Base-by-base conservation (phyloP, 1,284 basidiomycete genomes). In the Leccinum pachyderme region DNA sequence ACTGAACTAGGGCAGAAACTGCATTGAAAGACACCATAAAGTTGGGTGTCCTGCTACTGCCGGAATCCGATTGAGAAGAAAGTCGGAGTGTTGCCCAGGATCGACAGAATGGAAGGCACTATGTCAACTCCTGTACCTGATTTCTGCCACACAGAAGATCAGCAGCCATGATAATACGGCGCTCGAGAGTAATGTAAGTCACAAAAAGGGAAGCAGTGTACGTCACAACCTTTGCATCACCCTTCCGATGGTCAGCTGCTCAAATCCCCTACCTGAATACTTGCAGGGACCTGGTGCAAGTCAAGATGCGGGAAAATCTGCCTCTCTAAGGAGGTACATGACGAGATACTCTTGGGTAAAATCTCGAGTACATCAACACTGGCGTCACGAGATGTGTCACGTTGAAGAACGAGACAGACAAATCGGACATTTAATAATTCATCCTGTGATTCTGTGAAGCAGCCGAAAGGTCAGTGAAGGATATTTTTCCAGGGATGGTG, bases 231-330 rank as follows among this genome's bases (percentile, higher is more conserved):
- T 18, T 18, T 18, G 18, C 1, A 18, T 18, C 18, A 18, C 18
- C 18, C 18, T 18, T 18, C 74, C 70, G 18, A 77, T 64, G 27
- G 59, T 64, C 28, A 75, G 49, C 12, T 68, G 71, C 18, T 72
- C 63, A 31, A 50, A 57, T 61, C 64, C 29, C 74, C 72, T 8
- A 58, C 53, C 45, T 62, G 64, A 29, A 70, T 41, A 48, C 65
- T 67, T 56, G 75, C 74, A 11, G 61, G 51, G 27, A 77, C 55
- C 46, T 75, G 71, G 57, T 76, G 73, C 35, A 77, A 47, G 55
- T 73, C 72, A 5, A 77, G 70, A 52, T 76, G 75, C 6, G 72
- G 70, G 49, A 66, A 74, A 35, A 75, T 58, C 44, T 61, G 59
- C 47, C 56, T 46, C 25, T 65, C 35, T 1, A 64, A 44, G 7